Conservation (phyloP, 257 asterid species). For the Capsicum baccatum region DNA sequence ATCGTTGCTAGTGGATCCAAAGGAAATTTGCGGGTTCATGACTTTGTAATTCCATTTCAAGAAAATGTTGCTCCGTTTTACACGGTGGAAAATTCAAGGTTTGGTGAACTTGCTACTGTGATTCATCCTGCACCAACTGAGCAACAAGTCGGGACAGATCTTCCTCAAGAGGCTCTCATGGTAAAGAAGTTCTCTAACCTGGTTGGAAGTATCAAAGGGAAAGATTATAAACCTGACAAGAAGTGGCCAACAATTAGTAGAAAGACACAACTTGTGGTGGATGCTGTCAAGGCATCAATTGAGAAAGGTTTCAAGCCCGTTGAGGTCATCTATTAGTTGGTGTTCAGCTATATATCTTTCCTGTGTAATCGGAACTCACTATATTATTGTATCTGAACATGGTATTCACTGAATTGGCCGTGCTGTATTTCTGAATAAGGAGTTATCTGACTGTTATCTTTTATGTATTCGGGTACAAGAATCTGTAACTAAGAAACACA, state of each 20-base stretch:
- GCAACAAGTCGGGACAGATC: constrained; percentile 51
- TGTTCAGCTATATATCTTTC: no score
- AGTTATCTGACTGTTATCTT: no score
- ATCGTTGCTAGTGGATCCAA: constrained; percentile 55
- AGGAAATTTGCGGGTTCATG: constrained; percentile 59
- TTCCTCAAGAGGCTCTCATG: constrained; percentile 86
- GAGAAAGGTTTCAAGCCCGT: constrained; percentile 57
- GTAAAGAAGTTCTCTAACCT: constrained; percentile 62
- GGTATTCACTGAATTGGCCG: background rate
- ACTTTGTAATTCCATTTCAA: constrained; percentile 66
- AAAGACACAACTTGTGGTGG: constrained; percentile 71
- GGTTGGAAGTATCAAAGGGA: constrained; percentile 46
- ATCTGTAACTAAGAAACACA: no score
- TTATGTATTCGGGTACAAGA: no score
- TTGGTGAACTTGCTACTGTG: constrained; percentile 47
- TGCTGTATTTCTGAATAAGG: background rate
- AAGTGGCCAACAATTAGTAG: constrained; percentile 67
- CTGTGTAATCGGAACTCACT: background rate
- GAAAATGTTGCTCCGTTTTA: constrained; percentile 53
- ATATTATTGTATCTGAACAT: background rate
- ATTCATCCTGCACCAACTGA: constrained; percentile 62
- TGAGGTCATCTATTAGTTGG: constrained; percentile 42
- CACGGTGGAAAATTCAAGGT: constrained; percentile 44
- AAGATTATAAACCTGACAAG: constrained; percentile 59
- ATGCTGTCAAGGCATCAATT: constrained; percentile 73